These are phyloP conservation scores for Erucastrum elatum DNA, from an alignment of 345 rosid genomes.

Conservation along the genomic window DNA sequence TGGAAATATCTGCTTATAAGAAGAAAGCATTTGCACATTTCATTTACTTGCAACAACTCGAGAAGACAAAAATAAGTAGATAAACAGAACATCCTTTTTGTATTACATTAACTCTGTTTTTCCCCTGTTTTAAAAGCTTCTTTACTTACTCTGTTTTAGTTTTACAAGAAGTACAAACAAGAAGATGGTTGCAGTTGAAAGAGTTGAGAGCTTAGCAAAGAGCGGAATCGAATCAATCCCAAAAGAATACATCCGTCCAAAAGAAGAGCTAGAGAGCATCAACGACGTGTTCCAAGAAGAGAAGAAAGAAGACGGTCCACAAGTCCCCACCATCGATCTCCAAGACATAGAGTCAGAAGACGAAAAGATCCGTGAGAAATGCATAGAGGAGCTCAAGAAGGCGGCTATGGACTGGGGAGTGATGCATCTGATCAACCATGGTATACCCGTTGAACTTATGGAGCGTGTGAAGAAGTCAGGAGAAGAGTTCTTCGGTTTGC, in stretches of 20 bases:
- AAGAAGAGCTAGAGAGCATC: constrained; percentile 77
- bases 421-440: constrained; percentile 93
- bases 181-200: constrained; percentile 40
- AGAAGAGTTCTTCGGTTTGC: constrained; percentile 56
- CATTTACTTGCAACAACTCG: constrained; percentile 12
- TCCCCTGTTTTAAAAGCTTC: constrained; percentile 6
- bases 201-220: constrained; percentile 73
- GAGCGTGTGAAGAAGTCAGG: constrained; percentile 72
- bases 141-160: constrained; percentile 24
- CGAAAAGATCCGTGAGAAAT: constrained; percentile 44
- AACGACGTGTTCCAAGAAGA: constrained; percentile 75
- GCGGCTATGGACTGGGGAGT: constrained; percentile 90
- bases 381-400: constrained; percentile 52
- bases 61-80: neutral
- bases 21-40: constrained; percentile 9
- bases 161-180: neutral
- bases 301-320: constrained; percentile 75
- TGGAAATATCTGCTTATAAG: constrained; percentile 1
- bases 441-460: constrained; percentile 57
- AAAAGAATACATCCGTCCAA: constrained; percentile 68
- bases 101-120: constrained; percentile 19
- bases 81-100: neutral
- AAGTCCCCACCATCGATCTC: constrained; percentile 75
- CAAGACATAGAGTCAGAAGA: constrained; percentile 62
- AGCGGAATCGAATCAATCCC: constrained; percentile 80